Conservation (phyloP, 805 yeast species). For the Isabelozyma pseudorhagii region DNA sequence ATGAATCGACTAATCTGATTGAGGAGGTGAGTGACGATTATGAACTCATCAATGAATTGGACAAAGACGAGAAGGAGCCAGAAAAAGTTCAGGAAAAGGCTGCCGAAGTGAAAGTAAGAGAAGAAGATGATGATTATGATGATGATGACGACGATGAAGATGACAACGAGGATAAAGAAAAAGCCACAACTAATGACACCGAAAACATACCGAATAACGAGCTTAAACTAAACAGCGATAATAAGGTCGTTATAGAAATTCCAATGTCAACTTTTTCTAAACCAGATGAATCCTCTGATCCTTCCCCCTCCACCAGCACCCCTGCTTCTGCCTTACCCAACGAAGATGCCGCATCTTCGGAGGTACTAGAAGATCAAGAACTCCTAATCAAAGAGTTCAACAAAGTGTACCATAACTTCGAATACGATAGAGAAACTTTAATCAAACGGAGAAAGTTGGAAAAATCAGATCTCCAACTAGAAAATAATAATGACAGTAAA, state of each 20-base stretch:
- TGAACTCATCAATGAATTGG: constrained; percentile 26
- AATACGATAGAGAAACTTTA: constrained; percentile 72
- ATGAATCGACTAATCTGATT: constrained; percentile 15
- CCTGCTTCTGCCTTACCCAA: constrained; percentile 1
- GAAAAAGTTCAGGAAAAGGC: constrained; percentile 3
- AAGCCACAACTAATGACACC: background rate
- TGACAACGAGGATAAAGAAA: constrained; percentile 5
- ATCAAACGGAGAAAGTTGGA: constrained; percentile 74
- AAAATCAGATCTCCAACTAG: constrained; percentile 72
- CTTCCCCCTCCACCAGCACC: background rate
- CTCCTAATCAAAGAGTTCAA: constrained; percentile 59
- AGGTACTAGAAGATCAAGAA: constrained; percentile 37
- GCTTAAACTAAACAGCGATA: constrained; percentile 21
- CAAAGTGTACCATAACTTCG: constrained; percentile 72
- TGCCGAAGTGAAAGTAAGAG: constrained; percentile 16
- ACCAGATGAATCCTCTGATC: background rate
- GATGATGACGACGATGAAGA: constrained; percentile 27
- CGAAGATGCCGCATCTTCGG: constrained; percentile 4
- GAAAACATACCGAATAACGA: constrained; percentile 1
- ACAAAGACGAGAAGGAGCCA: constrained; percentile 13
- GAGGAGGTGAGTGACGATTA: constrained; percentile 35
- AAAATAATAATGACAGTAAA: constrained; percentile 16
- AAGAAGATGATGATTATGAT: constrained; percentile 34
- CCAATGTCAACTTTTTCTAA: constrained; percentile 25
- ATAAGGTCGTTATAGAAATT: constrained; percentile 29